These are phyloP conservation scores for Amborella trichopoda DNA, from an alignment of 164 flowering plant genomes.

Conservation along the genomic window DNA sequence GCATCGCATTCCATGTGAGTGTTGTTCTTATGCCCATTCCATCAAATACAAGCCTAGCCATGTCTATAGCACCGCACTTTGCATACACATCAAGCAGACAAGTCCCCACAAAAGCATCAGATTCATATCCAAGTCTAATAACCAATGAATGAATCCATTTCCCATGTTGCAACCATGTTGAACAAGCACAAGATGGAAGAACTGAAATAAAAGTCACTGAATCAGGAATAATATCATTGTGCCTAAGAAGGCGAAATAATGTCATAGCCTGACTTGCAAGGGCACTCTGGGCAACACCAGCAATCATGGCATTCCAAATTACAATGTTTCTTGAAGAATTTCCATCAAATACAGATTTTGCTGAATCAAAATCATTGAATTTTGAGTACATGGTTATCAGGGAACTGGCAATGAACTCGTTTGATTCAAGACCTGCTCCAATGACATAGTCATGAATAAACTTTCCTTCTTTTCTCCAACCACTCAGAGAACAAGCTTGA, in stretches of 20 bases:
- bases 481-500: slow-evolving; percentile 5
- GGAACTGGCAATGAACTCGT: slow-evolving; percentile 5
- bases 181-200: slow-evolving; percentile 8
- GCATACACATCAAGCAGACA: slow-evolving; percentile 5
- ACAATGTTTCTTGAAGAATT: background rate
- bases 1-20: slow-evolving; percentile 10
- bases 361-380: slow-evolving; percentile 2
- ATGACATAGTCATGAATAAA: slow-evolving; percentile 6
- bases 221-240: background rate
- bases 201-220: slow-evolving; percentile 5
- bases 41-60: slow-evolving; percentile 2
- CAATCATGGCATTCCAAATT: slow-evolving; percentile 9
- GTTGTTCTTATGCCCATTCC: slow-evolving; percentile 5
- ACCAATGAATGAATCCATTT: slow-evolving; percentile 6
- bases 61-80: slow-evolving; percentile 5
- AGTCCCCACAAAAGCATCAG: slow-evolving; percentile 5
- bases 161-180: slow-evolving; percentile 4
- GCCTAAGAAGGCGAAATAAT: slow-evolving; percentile 4
- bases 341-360: slow-evolving; percentile 3
- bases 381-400: slow-evolving; percentile 7
- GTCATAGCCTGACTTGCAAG: slow-evolving; percentile 3
- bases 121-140: slow-evolving; percentile 6
- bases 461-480: slow-evolving; percentile 6
- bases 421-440: slow-evolving; percentile 1
- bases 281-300: slow-evolving; percentile 3